Conservation (phyloP, 495 filamentous ascomycete genomes). For the Talaromyces nanjingensis region DNA sequence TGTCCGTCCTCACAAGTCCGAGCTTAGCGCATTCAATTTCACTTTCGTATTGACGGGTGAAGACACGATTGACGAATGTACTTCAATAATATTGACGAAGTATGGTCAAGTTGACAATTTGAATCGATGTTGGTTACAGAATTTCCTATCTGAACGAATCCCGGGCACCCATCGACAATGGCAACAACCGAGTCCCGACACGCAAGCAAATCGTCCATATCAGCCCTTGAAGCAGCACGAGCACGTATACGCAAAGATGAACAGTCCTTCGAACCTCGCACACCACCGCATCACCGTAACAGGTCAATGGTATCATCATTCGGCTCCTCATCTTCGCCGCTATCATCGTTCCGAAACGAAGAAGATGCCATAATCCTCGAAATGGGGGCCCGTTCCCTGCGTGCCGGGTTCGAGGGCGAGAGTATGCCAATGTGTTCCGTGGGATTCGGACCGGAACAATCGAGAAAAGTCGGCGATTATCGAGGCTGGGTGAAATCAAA, state of each 20-base stretch:
- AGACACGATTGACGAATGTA: neutral
- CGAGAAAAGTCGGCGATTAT: conserved; percentile 77
- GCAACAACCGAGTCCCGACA: conserved; percentile 9
- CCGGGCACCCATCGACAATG: neutral
- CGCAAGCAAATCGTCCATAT: conserved; percentile 9
- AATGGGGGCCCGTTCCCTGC: conserved; percentile 70
- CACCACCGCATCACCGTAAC: conserved; percentile 31
- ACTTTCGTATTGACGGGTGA: neutral
- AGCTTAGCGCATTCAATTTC: neutral
- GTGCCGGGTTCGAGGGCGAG: conserved; percentile 81
- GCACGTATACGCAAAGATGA: conserved; percentile 10
- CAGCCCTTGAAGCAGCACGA: conserved; percentile 8
- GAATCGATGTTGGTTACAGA: neutral
- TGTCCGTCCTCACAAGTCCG: neutral
- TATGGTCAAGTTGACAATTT: neutral
- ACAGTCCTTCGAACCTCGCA: conserved; percentile 18
- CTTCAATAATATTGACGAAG: neutral
- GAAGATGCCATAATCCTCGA: conserved; percentile 82
- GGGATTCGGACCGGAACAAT: conserved; percentile 64
- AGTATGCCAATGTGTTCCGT: conserved; percentile 62
- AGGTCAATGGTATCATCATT: conserved; percentile 37
- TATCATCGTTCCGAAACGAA: conserved; percentile 65
- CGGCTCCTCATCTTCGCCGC: conserved; percentile 63
- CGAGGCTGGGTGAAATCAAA: conserved; percentile 51
- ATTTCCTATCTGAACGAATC: neutral